phyloP scores from a whole-genome alignment of 345 rosid species.

The rapeseed (Brassica napus) region Da-Ae NC_063440.1:13227001-13227500 shows the following conservation, averaged over 20 bases:
- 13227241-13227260: neutral
- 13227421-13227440: neutral
- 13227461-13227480: neutral
- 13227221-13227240: constrained; percentile 17
- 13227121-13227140: neutral
- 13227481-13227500: neutral
- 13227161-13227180: constrained; percentile 30
- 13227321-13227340: neutral
- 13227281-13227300: neutral
- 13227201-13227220: neutral
- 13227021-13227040: constrained; percentile 39
- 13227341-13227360: neutral
- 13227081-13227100: constrained; percentile 5
- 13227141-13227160: constrained; percentile 2
- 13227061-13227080: neutral
- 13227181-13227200: constrained; percentile 1
- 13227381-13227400: neutral
- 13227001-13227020: constrained; percentile 37
- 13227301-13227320: neutral
- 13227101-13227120: constrained; percentile 12
- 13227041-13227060: constrained; percentile 13
- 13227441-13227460: neutral
- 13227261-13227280: neutral
- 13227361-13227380: neutral
- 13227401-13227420: neutral